Evolutionary conservation across 2,329 filamentous ascomycete genomes (phyloP).

Genomic region (Nothophoma quercina): DNA sequence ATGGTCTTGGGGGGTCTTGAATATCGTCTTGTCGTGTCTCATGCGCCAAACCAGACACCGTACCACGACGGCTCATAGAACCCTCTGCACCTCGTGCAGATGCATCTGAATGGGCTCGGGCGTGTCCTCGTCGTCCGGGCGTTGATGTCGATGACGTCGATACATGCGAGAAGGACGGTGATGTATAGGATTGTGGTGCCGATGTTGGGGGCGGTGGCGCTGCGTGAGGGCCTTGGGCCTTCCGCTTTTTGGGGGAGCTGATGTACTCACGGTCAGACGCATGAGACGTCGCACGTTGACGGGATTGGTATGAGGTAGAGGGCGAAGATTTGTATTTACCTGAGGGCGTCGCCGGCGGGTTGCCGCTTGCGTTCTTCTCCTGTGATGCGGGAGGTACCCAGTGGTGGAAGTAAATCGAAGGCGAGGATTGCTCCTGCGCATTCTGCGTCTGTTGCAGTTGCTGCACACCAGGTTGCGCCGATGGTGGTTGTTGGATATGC

Average conservation of each 20-base stretch:
- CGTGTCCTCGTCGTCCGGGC: constrained; percentile 67
- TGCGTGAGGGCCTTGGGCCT: constrained; percentile 66
- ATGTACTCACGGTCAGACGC: constrained; percentile 66
- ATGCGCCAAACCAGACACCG: constrained; percentile 42
- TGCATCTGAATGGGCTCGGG: constrained; percentile 70
- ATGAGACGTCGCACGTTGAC: constrained; percentile 60
- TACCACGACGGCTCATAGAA: constrained; percentile 44
- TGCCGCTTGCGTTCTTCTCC: constrained; percentile 61
- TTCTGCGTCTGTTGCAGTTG: constrained; percentile 56
- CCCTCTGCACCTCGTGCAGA: constrained; percentile 53
- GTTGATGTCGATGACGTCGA: constrained; percentile 62
- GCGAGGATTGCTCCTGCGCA: constrained; percentile 68
- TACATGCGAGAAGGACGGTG: constrained; percentile 63
- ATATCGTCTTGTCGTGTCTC: constrained; percentile 39
- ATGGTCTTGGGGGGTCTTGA: constrained; percentile 33
- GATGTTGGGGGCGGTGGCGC: constrained; percentile 60
- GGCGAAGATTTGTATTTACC: constrained; percentile 62
- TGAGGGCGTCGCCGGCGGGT: constrained; percentile 76
- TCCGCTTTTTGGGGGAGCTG: constrained; percentile 86
- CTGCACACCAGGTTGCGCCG: constrained; percentile 49
- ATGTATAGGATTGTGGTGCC: constrained; percentile 56
- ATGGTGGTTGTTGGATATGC: constrained; percentile 57
- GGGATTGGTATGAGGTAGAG: constrained; percentile 42
- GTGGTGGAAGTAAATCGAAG: constrained; percentile 88
- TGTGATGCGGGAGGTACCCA: constrained; percentile 82